Evolutionary conservation across 495 filamentous ascomycete species (phyloP).

Genomic region (Hypomontagnella monticulosa): DNA sequence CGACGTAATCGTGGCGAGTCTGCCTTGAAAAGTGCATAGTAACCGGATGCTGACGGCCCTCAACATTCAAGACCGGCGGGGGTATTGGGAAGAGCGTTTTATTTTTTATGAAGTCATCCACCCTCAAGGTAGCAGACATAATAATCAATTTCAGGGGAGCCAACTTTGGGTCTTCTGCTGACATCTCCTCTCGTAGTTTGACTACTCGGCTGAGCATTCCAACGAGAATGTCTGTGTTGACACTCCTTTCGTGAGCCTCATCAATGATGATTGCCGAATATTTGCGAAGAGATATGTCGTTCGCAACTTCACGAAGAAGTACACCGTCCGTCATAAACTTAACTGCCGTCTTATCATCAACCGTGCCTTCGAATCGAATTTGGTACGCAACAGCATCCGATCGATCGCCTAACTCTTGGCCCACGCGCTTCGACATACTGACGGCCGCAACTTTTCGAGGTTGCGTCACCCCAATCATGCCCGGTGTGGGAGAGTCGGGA

Average conservation of each 20-base stretch:
- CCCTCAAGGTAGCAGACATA: conserved; percentile 95
- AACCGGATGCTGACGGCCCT: conserved; percentile 93
- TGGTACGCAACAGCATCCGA: conserved; percentile 84
- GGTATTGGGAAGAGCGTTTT: conserved; percentile 77
- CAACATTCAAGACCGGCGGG: conserved; percentile 87
- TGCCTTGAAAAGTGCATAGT: conserved; percentile 87
- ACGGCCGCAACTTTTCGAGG: conserved; percentile 86
- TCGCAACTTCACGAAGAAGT: conserved; percentile 86
- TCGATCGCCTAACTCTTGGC: conserved; percentile 78
- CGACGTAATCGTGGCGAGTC: conserved; percentile 87
- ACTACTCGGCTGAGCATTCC: conserved; percentile 95
- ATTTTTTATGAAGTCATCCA: conserved; percentile 92
- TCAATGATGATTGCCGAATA: conserved; percentile 96
- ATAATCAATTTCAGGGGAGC: conserved; percentile 92
- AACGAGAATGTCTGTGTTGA: conserved; percentile 97
- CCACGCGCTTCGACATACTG: conserved; percentile 93
- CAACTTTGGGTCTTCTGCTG: conserved; percentile 60
- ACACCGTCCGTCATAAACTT: conserved; percentile 99
- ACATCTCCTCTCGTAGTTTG: conserved; percentile 65
- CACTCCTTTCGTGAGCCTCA: conserved; percentile 96
- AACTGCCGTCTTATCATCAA: conserved; percentile 84
- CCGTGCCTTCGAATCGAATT: conserved; percentile 91
- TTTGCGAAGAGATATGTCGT: conserved; percentile 90
- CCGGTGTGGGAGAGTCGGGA: conserved; percentile 78
- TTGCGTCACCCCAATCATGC: conserved; percentile 95